Conservation (phyloP, 441 rosid genomes). For the Pelargonium cotyledonis region DNA sequence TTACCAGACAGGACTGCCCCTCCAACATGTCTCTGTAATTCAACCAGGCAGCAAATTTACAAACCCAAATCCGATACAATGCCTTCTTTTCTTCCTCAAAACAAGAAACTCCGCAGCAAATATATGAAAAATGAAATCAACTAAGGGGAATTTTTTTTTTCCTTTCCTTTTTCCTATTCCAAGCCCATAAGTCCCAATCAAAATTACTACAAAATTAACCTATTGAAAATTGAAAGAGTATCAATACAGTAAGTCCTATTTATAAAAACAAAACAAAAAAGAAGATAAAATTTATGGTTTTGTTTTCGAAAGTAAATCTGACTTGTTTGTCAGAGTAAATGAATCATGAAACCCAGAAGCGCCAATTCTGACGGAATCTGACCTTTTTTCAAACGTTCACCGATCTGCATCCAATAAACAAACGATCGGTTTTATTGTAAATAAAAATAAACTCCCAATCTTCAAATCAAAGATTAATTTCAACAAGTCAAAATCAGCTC, state of each 20-base stretch:
- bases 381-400: background rate
- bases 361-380: background rate
- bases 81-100: background rate
- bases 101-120: background rate
- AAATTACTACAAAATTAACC: background rate
- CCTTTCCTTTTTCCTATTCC: background rate
- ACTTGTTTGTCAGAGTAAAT: background rate
- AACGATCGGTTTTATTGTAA: conserved; percentile 24
- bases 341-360: conserved; percentile 9
- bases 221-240: background rate
- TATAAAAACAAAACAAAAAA: background rate
- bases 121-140: too few species aligned
- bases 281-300: background rate
- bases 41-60: conserved; percentile 19
- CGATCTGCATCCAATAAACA: conserved; percentile 30
- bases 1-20: conserved; percentile 54
- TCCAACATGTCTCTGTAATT: conserved; percentile 66
- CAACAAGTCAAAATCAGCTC: background rate
- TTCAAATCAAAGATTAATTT: background rate
- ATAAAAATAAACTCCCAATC: conserved; percentile 6
- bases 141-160: background rate
- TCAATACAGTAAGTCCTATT: background rate
- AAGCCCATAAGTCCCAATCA: background rate
- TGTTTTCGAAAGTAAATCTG: background rate
- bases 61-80: conserved; percentile 9